Conservation (phyloP, 345 rosid species). For the Excoecaria cochinchinensis region DNA sequence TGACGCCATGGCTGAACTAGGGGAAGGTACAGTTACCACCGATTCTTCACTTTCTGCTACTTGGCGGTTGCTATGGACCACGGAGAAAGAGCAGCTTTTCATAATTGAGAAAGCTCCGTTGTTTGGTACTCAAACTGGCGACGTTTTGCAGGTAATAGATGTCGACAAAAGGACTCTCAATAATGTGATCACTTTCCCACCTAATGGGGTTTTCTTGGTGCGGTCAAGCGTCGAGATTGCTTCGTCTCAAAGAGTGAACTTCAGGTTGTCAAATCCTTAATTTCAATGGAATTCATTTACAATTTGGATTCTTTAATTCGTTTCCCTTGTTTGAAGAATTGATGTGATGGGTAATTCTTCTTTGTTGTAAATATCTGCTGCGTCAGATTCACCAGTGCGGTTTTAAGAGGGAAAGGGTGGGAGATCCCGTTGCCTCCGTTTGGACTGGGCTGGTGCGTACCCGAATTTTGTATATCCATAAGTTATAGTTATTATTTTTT, state of each 20-base stretch:
- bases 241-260: slow-evolving; percentile 77
- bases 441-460: slow-evolving; percentile 87
- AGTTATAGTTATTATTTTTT: too few relatives aligned
- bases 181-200: slow-evolving; percentile 91
- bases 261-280: slow-evolving; percentile 37
- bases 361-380: background rate
- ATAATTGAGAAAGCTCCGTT: slow-evolving; percentile 76
- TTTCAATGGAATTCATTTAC: slow-evolving; percentile 13
- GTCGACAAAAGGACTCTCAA: slow-evolving; percentile 54
- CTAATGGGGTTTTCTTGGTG: slow-evolving; percentile 86
- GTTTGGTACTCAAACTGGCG: slow-evolving; percentile 75
- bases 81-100: slow-evolving; percentile 94
- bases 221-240: slow-evolving; percentile 65
- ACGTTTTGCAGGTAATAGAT: slow-evolving; percentile 87
- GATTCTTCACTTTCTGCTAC: slow-evolving; percentile 64
- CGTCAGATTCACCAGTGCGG: slow-evolving; percentile 73
- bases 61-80: slow-evolving; percentile 90
- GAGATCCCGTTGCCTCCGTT: slow-evolving; percentile 88
- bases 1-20: slow-evolving; percentile 57
- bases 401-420: slow-evolving; percentile 66
- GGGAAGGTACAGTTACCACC: slow-evolving; percentile 57
- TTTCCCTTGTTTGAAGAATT: too few relatives aligned
- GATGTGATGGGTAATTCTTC: background rate
- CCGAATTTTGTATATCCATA: background rate
- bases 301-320: too few relatives aligned